Evolutionary conservation across 495 filamentous ascomycete genomes (phyloP).

Genomic region (Barbatosphaeria neglecta): DNA sequence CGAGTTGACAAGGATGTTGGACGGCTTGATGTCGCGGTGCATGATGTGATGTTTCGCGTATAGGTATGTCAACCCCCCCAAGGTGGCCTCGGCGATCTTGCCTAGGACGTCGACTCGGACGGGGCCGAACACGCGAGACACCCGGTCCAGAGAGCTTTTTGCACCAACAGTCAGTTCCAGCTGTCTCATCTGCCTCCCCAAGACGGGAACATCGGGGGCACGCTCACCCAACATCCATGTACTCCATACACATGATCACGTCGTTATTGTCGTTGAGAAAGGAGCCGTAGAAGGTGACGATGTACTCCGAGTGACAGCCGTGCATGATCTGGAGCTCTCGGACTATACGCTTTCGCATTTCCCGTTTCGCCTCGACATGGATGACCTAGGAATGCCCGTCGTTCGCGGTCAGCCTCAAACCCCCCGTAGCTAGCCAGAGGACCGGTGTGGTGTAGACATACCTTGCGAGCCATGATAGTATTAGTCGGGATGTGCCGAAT

Average conservation of each 20-base stretch:
- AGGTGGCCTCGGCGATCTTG: slow-evolving; percentile 97
- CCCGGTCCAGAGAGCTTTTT: slow-evolving; percentile 77
- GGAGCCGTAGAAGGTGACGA: slow-evolving; percentile 94
- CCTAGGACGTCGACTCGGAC: slow-evolving; percentile 95
- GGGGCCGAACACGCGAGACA: slow-evolving; percentile 88
- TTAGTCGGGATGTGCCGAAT: slow-evolving; percentile 91
- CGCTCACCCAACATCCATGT: slow-evolving; percentile 98
- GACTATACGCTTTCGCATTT: slow-evolving; percentile 90
- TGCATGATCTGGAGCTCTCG: slow-evolving; percentile 96
- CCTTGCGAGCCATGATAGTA: slow-evolving; percentile 96
- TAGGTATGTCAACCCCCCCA: slow-evolving; percentile 87
- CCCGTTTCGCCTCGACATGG: slow-evolving; percentile 93
- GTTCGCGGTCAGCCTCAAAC: background rate
- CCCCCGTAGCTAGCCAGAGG: too few relatives aligned
- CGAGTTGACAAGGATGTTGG: slow-evolving; percentile 92
- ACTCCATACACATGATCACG: slow-evolving; percentile 99
- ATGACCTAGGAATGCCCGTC: slow-evolving; percentile 74
- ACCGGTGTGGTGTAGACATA: too few relatives aligned
- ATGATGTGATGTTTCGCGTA: slow-evolving; percentile 93
- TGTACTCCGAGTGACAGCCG: slow-evolving; percentile 90
- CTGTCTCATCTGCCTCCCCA: too few relatives aligned
- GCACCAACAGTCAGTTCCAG: background rate
- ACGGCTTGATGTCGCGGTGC: slow-evolving; percentile 97
- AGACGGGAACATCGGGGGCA: slow-evolving; percentile 1
- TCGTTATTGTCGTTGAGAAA: slow-evolving; percentile 93